Evolutionary conservation across 768 basidiomycete genomes (phyloP), one percentile per base, ranked within the genome.

Genomic region (Mycena epipterygia): DNA sequence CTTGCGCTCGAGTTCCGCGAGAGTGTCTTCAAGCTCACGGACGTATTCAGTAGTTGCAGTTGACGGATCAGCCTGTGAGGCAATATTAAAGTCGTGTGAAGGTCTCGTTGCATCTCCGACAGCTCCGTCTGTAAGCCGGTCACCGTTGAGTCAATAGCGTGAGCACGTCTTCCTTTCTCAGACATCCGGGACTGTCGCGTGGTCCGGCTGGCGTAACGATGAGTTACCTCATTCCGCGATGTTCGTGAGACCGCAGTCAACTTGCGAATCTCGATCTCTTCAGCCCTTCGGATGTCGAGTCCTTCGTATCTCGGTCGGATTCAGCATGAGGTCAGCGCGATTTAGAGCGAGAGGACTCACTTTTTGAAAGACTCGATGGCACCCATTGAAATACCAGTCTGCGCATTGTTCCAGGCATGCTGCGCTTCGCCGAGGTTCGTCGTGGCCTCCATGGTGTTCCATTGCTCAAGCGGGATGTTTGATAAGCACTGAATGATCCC

Each of bases 311-410:
- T 68, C n/a, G 19, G 41, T 44, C 16, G 58, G 48, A 42, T 41
- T 67, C 48, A 67, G 58, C 25, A 21, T 41, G 8, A 62, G 3
- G 3, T 57, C n/a, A 19, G 12, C n/a, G 53, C 52, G 42, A 23
- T 23, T 16, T 23, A 30, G 33, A 32, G 14, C 2, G 17, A 16
- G 35, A 49, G 35, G 33, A 52, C 67, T 68, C 42, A 68, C 67
- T 60, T 62, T 56, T 68, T 60, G 52, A 68, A 68, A 29, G 67
- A 68, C 48, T 68, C 59, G 12, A 68, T 42, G 30, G 53, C 32
- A n/a, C 67, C 67, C 67, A 68, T 67, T 3, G 44, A 49, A 17
- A 44, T 62, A 32, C 67, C 67, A 23, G 67, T 68, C 59, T 62
- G 44, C 11, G 49, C 37, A 19, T 68, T 61, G 51, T 68, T 68